Evolutionary conservation across 2,329 filamentous ascomycete genomes (phyloP).

Genomic region (Leptographium radiaticola): DNA sequence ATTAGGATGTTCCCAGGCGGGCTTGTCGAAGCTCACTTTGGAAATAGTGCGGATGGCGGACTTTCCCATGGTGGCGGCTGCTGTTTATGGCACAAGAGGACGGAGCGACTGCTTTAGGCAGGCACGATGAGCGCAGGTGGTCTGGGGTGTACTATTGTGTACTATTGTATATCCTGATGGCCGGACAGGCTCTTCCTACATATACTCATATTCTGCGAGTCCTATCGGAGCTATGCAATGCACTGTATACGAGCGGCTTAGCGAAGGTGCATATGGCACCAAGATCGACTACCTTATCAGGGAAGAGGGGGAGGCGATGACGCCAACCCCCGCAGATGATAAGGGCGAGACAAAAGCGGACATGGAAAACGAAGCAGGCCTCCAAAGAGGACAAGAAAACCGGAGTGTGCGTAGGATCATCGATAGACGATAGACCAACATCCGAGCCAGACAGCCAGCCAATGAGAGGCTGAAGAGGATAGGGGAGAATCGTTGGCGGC

Average conservation of each 20-base stretch:
- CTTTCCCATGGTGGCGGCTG: constrained; percentile 19
- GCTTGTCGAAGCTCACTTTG: constrained; percentile 60
- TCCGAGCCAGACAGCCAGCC: not conserved
- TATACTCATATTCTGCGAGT: too few relatives aligned
- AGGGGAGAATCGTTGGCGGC: not conserved
- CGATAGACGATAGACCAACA: not conserved
- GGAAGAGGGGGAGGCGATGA: not conserved
- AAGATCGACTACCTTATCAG: not conserved
- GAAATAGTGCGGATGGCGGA: constrained; percentile 54
- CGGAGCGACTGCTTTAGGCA: not conserved
- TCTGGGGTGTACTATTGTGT: too few relatives aligned
- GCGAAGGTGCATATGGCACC: not conserved
- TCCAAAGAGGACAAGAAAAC: too few relatives aligned
- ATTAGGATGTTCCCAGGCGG: constrained; percentile 53
- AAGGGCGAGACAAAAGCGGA: not conserved
- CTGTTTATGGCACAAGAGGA: not conserved
- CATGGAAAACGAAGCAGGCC: not conserved
- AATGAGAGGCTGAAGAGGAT: not conserved
- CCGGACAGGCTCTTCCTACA: too few relatives aligned
- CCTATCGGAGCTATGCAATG: too few relatives aligned
- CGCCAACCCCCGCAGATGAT: not conserved
- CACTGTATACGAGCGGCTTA: too few relatives aligned
- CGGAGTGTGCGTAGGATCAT: too few relatives aligned
- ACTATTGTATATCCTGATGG: too few relatives aligned
- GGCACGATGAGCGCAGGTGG: not conserved